A percentile compares a stretch with the other conserved stretches of the same genome.
Evolutionary conservation across 106 monocot species (phyloP).

Genomic region (Dendrobium huoshanense): DNA sequence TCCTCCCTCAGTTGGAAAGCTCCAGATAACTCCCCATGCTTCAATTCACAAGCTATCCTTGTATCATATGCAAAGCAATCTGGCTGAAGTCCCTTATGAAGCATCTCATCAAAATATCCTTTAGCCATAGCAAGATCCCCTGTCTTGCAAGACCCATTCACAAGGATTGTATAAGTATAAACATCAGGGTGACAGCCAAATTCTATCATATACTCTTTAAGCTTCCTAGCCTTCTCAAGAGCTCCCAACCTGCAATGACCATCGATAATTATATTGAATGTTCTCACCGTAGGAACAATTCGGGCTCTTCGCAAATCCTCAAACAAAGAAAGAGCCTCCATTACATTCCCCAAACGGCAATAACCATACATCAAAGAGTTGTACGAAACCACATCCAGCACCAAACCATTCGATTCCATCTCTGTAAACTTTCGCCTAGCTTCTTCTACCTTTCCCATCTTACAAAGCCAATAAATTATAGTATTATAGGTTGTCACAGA

Average conservation of each 20-base stretch:
- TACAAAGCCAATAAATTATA: conserved; percentile 69
- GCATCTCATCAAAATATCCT: conserved; percentile 77
- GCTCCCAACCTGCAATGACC: conserved; percentile 60
- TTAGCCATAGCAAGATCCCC: conserved; percentile 53
- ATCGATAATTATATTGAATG: conserved; percentile 75
- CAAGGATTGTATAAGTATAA: conserved; percentile 77
- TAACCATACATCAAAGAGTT: conserved; percentile 86
- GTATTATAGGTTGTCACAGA: conserved; percentile 62
- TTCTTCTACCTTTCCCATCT: conserved; percentile 30
- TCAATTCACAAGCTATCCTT: conserved; percentile 60
- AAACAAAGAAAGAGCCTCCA: conserved; percentile 48
- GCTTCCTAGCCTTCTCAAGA: conserved; percentile 40
- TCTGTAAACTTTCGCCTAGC: conserved; percentile 63
- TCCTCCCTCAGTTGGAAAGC: conserved; percentile 65
- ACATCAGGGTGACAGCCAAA: conserved; percentile 54
- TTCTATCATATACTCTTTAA: conserved; percentile 65
- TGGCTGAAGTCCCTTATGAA: conserved; percentile 53
- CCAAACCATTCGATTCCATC: conserved; percentile 50
- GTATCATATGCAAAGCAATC: conserved; percentile 74
- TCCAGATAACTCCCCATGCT: conserved; percentile 33
- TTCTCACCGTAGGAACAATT: conserved; percentile 43
- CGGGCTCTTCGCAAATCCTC: conserved; percentile 29
- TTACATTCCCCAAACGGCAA: conserved; percentile 46
- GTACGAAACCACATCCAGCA: conserved; percentile 53
- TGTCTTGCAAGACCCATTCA: conserved; percentile 59